These are phyloP conservation scores for Leucaena leucocephala DNA, from an alignment of 306 rosid species.

Conservation along the genomic window DNA sequence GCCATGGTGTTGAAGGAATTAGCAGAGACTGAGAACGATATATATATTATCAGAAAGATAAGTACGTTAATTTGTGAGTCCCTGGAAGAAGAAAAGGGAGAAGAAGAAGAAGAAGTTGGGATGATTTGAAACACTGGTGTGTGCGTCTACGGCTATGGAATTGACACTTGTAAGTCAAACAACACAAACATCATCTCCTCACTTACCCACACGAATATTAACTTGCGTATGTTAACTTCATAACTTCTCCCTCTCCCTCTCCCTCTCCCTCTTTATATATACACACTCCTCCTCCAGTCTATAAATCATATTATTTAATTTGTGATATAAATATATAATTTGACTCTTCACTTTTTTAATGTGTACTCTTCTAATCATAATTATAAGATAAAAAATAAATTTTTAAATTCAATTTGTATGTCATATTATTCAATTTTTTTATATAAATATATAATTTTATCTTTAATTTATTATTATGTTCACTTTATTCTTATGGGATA, in stretches of 20 bases:
- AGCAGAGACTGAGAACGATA: background rate
- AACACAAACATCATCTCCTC: background rate
- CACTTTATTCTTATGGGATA: too few relatives aligned
- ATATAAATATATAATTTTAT: too few relatives aligned
- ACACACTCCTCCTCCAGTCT: too few relatives aligned
- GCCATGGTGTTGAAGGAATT: slow-evolving; percentile 50
- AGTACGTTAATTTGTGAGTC: background rate
- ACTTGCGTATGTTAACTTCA: background rate
- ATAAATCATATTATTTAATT: fast-evolving
- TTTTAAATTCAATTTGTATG: background rate
- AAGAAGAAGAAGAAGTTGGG: background rate
- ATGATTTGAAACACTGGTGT: slow-evolving; percentile 41
- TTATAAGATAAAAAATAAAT: too few relatives aligned
- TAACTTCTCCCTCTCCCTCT: too few relatives aligned
- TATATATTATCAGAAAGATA: background rate
- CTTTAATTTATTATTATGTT: too few relatives aligned
- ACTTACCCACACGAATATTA: slow-evolving; percentile 25
- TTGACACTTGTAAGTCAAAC: slow-evolving; percentile 70
- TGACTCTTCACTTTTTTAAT: too few relatives aligned
- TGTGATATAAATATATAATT: too few relatives aligned
- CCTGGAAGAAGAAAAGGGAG: background rate
- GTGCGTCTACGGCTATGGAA: slow-evolving; percentile 46
- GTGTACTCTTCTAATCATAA: too few relatives aligned
- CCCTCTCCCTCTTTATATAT: too few relatives aligned
- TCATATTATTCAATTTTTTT: too few relatives aligned